Conservation (phyloP, 2,329 filamentous ascomycete genomes). For the Myriosclerotinia scirpicola region DNA sequence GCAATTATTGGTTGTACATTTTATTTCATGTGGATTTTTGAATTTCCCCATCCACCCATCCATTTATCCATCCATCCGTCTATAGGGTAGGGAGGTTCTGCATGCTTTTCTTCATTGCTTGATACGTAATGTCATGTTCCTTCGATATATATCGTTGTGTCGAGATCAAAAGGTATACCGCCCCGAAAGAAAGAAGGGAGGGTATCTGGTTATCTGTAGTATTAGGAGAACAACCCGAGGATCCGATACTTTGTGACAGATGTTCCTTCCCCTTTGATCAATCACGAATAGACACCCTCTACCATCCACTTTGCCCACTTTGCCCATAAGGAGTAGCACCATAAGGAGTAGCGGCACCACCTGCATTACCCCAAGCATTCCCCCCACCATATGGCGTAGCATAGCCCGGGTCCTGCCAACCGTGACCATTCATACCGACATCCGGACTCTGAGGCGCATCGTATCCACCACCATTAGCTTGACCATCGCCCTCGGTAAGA, state of each 20-base stretch:
- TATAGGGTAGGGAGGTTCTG: background rate
- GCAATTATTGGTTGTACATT: slow-evolving; percentile 18
- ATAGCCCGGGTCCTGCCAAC: slow-evolving; percentile 62
- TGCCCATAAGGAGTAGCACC: slow-evolving; percentile 63
- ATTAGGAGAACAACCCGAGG: background rate
- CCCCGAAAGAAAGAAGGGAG: background rate
- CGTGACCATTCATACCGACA: slow-evolving; percentile 53
- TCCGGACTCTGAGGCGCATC: slow-evolving; percentile 66
- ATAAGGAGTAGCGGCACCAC: slow-evolving; percentile 55
- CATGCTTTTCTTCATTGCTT: background rate
- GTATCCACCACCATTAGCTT: slow-evolving; percentile 49
- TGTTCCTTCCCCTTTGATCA: background rate
- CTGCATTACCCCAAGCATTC: slow-evolving; percentile 65
- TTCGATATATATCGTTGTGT: background rate
- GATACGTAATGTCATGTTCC: background rate
- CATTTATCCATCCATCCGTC: too few relatives aligned
- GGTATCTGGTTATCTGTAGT: background rate
- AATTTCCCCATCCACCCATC: background rate
- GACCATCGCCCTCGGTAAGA: slow-evolving; percentile 57
- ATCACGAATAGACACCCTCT: background rate
- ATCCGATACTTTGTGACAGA: background rate
- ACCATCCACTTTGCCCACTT: slow-evolving; percentile 36
- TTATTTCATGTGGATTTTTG: background rate
- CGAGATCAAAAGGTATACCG: background rate
- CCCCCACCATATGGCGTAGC: slow-evolving; percentile 67